Base-by-base conservation (phyloP, 495 filamentous ascomycete genomes). In the Xylaria intraflava region DNA sequence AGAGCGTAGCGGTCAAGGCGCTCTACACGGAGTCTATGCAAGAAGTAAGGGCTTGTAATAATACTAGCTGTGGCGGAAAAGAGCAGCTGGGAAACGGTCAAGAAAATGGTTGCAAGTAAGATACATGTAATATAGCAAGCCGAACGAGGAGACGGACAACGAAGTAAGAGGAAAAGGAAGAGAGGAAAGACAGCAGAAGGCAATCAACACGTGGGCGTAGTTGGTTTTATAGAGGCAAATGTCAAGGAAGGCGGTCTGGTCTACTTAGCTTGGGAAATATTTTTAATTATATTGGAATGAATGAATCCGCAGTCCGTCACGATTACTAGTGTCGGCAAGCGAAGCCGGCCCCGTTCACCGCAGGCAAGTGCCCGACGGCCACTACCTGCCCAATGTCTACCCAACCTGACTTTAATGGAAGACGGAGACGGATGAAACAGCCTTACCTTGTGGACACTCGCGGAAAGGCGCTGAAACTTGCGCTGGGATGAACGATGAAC, bases 401-500 rank as follows among this genome's bases (percentile, higher is more conserved):
- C 7, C 39, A 42, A 38, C 36, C 52, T 29, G 45, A 19, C 35
- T 43, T 33, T 16, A 23, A 31, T 3, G 14, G 31, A 26, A 43
- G 20, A 44, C 42, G 42, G 42, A n/a, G 42, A 29, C 22, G 9
- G 42, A 16, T 26, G 42, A 29, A 31, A 29, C 29, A 17, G 20
- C 26, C 51, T 12, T 46, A 31, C 33, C 20, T 39, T 42, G 30
- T 31, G 31, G 38, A 9, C 14, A 35, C 12, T 35, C 6, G n/a
- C 35, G 14, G 14, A 41, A 10, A 50, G 47, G 24, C 38, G 31
- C 46, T 36, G 31, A 38, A 31, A n/a, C n/a, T 53, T 39, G 50
- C 23, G 49, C 49, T 43, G 49, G 41, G 41, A 52, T 42, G 23
- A 39, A 66, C 46, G 53, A 64, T 61, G 57, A 64, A 64, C 61